A percentile compares a stretch with the other conserved stretches of the same genome.
Evolutionary conservation across 2,329 filamentous ascomycete genomes (phyloP).

Genomic region (Penicillium crustosum): DNA sequence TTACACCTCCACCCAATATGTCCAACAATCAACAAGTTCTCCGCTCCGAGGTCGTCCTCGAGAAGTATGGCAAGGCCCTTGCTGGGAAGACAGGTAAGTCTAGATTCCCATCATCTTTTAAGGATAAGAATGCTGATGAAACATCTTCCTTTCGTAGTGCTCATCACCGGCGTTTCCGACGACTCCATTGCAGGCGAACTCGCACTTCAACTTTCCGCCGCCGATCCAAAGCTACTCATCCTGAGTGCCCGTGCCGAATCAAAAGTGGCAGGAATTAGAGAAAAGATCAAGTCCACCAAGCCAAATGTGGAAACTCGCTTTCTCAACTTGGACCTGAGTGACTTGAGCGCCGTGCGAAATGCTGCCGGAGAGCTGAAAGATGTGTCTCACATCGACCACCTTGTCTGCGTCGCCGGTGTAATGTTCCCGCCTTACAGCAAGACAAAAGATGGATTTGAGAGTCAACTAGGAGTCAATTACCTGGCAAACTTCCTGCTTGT

Average conservation of each 20-base stretch:
- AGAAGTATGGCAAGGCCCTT: conserved; percentile 21
- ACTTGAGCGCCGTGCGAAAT: conserved; percentile 13
- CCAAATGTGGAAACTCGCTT: conserved; percentile 21
- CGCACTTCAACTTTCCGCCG: conserved; percentile 21
- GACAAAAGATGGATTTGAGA: conserved; percentile 34
- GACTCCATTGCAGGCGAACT: conserved; percentile 28
- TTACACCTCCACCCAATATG: conserved; percentile 1
- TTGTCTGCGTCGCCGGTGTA: conserved; percentile 21
- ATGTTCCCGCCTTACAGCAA: conserved; percentile 23
- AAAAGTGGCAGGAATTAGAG: conserved; percentile 17
- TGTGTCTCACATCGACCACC: conserved; percentile 21
- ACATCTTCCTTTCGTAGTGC: conserved; percentile 8
- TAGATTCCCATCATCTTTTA: neutral
- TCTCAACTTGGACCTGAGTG: conserved; percentile 22
- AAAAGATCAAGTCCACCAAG: conserved; percentile 19
- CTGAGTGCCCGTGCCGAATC: conserved; percentile 21
- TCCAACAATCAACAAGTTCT: conserved; percentile 17
- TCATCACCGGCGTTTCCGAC: conserved; percentile 27
- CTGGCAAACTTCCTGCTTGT: conserved; percentile 52
- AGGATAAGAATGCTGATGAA: too few species aligned
- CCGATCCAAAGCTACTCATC: conserved; percentile 23
- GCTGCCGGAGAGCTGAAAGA: conserved; percentile 16
- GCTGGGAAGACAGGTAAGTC: conserved; percentile 20
- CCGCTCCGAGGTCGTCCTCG: conserved; percentile 19
- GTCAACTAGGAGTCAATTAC: conserved; percentile 51